Percentiles rank a stretch among this genome's conserved stretches.
These are phyloP conservation scores for Fagopyrum tataricum DNA, from an alignment of 148 eudicot species.

Conservation along the genomic window DNA sequence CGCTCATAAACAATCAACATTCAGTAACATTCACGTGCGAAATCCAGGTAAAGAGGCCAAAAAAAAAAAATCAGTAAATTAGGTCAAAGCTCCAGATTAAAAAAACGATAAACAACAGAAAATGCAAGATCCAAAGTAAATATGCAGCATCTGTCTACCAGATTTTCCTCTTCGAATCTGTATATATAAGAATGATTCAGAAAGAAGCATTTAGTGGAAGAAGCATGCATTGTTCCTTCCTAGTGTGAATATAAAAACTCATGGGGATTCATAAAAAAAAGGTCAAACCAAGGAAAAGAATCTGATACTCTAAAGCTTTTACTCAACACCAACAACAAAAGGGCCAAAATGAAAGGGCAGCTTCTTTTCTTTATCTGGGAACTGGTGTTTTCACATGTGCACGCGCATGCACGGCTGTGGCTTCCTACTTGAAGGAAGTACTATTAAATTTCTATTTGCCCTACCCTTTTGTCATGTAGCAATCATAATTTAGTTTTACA, in stretches of 20 bases:
- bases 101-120: neutral
- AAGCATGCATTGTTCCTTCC: constrained; percentile 2
- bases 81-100: constrained; percentile 2
- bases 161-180: constrained; percentile 4
- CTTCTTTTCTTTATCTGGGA: constrained; percentile 26
- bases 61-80: neutral
- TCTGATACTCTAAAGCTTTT: constrained; percentile 24
- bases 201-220: constrained; percentile 19
- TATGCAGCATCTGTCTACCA: constrained; percentile 4
- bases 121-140: constrained; percentile 11
- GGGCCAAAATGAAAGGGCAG: neutral
- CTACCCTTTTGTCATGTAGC: constrained; percentile 38
- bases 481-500: neutral
- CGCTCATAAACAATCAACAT: neutral
- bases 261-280: constrained; percentile 23
- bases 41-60: neutral
- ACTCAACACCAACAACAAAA: constrained; percentile 16
- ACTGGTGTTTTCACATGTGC: constrained; percentile 40
- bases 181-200: constrained; percentile 18
- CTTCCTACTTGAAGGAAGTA: constrained; percentile 8
- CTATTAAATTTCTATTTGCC: constrained; percentile 14
- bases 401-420: constrained; percentile 32
- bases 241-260: neutral
- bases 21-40: constrained; percentile 3
- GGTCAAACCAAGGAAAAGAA: constrained; percentile 22